Conservation (phyloP, 257 asterid genomes). For the Eustoma russellianum region DNA sequence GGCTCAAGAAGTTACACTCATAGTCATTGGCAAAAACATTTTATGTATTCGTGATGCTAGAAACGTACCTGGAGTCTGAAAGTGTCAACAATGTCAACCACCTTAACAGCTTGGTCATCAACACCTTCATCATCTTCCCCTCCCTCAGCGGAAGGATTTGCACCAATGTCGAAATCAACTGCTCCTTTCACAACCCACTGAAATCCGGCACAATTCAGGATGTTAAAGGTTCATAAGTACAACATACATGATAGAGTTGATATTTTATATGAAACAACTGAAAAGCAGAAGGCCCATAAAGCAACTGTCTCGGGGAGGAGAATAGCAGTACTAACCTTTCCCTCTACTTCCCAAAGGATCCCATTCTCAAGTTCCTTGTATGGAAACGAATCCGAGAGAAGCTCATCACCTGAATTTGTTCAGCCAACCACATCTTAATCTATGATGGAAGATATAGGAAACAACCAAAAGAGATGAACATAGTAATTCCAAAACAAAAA, state of each 20-base stretch:
- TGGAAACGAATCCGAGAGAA: conserved; percentile 90
- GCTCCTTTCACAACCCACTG: conserved; percentile 77
- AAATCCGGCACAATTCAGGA: neutral
- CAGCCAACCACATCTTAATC: neutral
- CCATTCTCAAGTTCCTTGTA: conserved; percentile 69
- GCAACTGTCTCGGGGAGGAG: too few species aligned
- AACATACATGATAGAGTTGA: too few species aligned
- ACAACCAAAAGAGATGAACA: neutral
- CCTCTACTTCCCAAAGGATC: conserved; percentile 80
- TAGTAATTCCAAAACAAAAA: neutral
- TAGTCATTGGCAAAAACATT: too few species aligned
- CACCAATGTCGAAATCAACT: conserved; percentile 79
- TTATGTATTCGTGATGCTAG: too few species aligned
- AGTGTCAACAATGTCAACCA: conserved; percentile 89
- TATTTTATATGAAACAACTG: neutral
- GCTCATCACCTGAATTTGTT: conserved; percentile 58
- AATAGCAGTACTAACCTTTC: conserved; percentile 42
- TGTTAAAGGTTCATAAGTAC: too few species aligned
- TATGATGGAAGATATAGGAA: too few species aligned
- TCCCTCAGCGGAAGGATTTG: conserved; percentile 92
- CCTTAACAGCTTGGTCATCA: conserved; percentile 56
- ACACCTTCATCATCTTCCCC: conserved; percentile 70
- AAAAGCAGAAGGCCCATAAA: neutral
- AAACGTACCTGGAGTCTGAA: conserved; percentile 72
- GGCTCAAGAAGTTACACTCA: neutral